Evolutionary conservation across 192 early-diverging fungal genomes (phyloP).

Genomic region (Piromyces sp.): DNA sequence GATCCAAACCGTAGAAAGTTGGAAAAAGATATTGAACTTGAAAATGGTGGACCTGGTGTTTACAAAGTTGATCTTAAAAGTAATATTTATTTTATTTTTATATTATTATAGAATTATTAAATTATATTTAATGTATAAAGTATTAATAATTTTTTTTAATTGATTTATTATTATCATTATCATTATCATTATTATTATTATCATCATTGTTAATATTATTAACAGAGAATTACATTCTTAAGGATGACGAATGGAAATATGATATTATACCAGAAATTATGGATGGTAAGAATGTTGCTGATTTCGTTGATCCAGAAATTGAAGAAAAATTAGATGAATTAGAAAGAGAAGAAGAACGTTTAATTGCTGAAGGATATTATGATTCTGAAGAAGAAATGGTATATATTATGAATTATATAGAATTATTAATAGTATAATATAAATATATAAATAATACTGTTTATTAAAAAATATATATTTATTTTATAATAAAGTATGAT

Average conservation of each 20-base stretch:
- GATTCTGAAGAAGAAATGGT: slow-evolving; percentile 53
- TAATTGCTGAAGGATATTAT: slow-evolving; percentile 89
- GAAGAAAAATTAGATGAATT: slow-evolving; percentile 85
- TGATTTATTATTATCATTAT: too few relatives aligned
- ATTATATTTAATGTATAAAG: too few relatives aligned
- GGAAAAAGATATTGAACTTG: slow-evolving; percentile 79
- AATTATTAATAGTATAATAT: too few relatives aligned
- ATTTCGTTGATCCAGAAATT: slow-evolving; percentile 96
- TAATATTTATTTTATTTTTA: slow-evolving; percentile 12
- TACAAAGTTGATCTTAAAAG: slow-evolving; percentile 89
- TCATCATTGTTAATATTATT: not conserved
- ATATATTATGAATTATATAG: not conserved
- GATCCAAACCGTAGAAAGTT: slow-evolving; percentile 70
- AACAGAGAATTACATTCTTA: slow-evolving; percentile 63
- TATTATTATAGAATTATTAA: too few relatives aligned
- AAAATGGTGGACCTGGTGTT: slow-evolving; percentile 87
- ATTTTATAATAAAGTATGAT: slow-evolving; percentile 19
- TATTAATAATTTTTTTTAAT: too few relatives aligned
- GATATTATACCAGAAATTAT: slow-evolving; percentile 96
- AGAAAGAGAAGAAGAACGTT: slow-evolving; percentile 89
- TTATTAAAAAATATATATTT: too few relatives aligned
- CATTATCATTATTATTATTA: not conserved
- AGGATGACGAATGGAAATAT: slow-evolving; percentile 81
- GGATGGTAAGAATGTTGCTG: slow-evolving; percentile 94
- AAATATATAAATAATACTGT: too few relatives aligned